Evolutionary conservation across 2,329 filamentous ascomycete genomes (phyloP), one percentile per base, ranked within the genome.

Genomic region (Neonectria sp.): DNA sequence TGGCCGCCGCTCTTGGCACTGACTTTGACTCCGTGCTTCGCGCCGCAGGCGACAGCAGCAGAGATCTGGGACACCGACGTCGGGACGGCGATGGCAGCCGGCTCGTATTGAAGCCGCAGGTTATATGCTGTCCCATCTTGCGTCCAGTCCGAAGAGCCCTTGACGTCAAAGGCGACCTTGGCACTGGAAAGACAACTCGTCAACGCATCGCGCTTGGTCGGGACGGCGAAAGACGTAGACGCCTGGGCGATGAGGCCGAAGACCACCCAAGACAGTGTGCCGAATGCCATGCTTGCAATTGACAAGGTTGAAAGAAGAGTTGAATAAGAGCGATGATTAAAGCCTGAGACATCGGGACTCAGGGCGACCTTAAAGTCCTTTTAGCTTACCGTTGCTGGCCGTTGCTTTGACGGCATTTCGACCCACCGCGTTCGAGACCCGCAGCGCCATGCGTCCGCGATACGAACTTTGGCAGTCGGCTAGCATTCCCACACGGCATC

Each of bases 1-100:
- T 89, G 87, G 2, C 87, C 87, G 4, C 87, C 87, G 55, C 83
- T 82, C 70, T 84, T 84, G 6, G 86, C 80, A 48, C 85, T 86
- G 1, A 89, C 85, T 60, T 86, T 84, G 60, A 86, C 75, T 3
- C 79, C 78, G 55, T 78, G 72, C 31, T 81, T 75, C 0, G 76
- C 76, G 2, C 85, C 86, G 62, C 86, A 88, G 45, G 77, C 74
- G 3, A 89, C 80, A 3, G 86, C 82, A 1, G 78, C 79, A 1
- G 84, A 79, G 17, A 88, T 80, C n/a, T 87, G 80, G 2, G 79
- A 73, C 0, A 78, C 72, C 0, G 77, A 81, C 0, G 69, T 74
- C 0, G 81, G 78, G 0, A 79, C 71, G 3, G 76, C 78, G 8
- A 82, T 78, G 15, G 77, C 76, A 1, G 72, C 70, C 0, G 80